A percentile compares a stretch with the other conserved stretches of the same genome.
Conservation (phyloP, 2,329 filamentous ascomycete genomes). For the Hypoxylon sp. region DNA sequence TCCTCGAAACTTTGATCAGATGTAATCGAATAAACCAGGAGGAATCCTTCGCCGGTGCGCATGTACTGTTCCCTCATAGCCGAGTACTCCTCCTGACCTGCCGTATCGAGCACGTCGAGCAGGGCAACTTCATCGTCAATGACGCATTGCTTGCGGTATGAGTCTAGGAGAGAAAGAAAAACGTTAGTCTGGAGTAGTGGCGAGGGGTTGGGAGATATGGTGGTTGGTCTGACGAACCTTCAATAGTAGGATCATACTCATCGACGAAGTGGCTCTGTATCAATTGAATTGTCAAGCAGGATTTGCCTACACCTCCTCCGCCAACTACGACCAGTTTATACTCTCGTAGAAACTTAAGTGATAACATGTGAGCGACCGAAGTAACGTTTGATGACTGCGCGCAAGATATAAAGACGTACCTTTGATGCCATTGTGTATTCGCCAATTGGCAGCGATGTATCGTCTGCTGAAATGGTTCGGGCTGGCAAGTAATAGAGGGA, state of each 20-base stretch:
- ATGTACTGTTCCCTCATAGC: slow-evolving; percentile 99
- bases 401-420: slow-evolving; percentile 49
- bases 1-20: slow-evolving; percentile 98
- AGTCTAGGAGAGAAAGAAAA: slow-evolving; percentile 71
- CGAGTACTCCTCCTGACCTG: slow-evolving; percentile 98
- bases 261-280: slow-evolving; percentile 98
- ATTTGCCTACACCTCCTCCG: slow-evolving; percentile 98
- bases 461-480: slow-evolving; percentile 35
- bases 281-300: slow-evolving; percentile 97
- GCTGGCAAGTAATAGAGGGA: slow-evolving; percentile 8
- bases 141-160: slow-evolving; percentile 99
- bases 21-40: slow-evolving; percentile 98
- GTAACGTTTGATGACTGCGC: background rate
- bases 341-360: slow-evolving; percentile 80
- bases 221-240: slow-evolving; percentile 73
- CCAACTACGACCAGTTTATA: slow-evolving; percentile 98
- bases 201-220: slow-evolving; percentile 1
- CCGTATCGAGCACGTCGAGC: slow-evolving; percentile 97
- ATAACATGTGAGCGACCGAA: slow-evolving; percentile 40
- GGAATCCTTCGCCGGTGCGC: slow-evolving; percentile 97
- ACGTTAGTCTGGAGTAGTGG: slow-evolving; percentile 41
- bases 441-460: slow-evolving; percentile 39
- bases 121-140: slow-evolving; percentile 98
- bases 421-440: slow-evolving; percentile 57
- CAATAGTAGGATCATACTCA: slow-evolving; percentile 99